Conservation (phyloP, 1,284 basidiomycete species). For the Cryptococcus depauperatus region DNA sequence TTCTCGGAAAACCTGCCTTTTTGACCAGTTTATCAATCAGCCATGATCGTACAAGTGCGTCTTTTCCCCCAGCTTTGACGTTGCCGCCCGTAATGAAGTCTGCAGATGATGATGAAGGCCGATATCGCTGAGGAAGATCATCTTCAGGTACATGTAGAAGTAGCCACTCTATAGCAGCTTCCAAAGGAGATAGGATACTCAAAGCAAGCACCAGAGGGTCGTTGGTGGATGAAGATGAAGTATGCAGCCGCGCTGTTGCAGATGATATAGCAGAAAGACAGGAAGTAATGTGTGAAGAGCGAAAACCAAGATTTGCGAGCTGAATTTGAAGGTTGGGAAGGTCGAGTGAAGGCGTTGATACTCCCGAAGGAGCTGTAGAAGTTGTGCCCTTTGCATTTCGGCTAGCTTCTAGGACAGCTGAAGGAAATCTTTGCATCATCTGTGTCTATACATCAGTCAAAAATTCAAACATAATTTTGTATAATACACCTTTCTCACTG, state of each 20-base stretch:
- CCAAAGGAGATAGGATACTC: slow-evolving; percentile 51
- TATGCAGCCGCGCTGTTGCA: slow-evolving; percentile 36
- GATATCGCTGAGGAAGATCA: slow-evolving; percentile 52
- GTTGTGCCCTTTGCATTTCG: slow-evolving; percentile 30
- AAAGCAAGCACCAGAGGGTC: slow-evolving; percentile 44
- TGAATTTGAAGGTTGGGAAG: slow-evolving; percentile 27
- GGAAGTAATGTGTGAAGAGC: slow-evolving; percentile 43
- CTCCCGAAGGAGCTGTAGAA: slow-evolving; percentile 25
- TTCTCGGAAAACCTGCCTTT: slow-evolving; percentile 72
- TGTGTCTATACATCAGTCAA: slow-evolving; percentile 12
- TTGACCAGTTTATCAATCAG: slow-evolving; percentile 71
- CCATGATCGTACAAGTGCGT: slow-evolving; percentile 69
- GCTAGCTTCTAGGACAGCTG: slow-evolving; percentile 43
- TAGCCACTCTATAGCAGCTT: slow-evolving; percentile 48
- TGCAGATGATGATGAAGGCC: slow-evolving; percentile 62
- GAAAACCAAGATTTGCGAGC: slow-evolving; percentile 45
- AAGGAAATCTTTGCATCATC: slow-evolving; percentile 46
- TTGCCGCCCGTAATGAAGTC: slow-evolving; percentile 53
- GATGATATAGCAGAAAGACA: slow-evolving; percentile 36
- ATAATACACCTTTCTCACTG: slow-evolving; percentile 62
- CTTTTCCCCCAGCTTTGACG: slow-evolving; percentile 47
- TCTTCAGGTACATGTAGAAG: slow-evolving; percentile 51
- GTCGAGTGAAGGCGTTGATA: slow-evolving; percentile 30
- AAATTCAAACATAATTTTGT: too few relatives aligned
- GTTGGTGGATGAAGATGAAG: slow-evolving; percentile 22